Conservation (phyloP, 2,329 filamentous ascomycete genomes). For the Chaetoscypha palmicola region DNA sequence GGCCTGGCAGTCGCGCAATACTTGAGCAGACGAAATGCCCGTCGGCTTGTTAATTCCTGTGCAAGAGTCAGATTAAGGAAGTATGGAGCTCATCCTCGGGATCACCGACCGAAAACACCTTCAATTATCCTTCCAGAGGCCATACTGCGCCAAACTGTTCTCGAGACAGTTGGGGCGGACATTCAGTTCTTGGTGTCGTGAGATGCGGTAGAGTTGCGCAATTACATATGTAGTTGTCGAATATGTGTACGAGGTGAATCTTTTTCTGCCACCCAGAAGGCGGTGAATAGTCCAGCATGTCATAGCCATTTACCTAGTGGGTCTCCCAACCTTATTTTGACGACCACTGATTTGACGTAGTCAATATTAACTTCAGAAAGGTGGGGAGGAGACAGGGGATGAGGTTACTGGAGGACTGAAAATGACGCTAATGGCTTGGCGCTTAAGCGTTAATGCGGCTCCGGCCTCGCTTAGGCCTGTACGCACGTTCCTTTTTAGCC, state of each 20-base stretch:
- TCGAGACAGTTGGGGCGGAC: not conserved
- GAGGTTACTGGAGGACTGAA: too few species aligned
- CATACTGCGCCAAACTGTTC: slow-evolving; percentile 23
- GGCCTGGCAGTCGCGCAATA: slow-evolving; percentile 78
- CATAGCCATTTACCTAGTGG: too few species aligned
- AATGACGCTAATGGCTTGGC: too few species aligned
- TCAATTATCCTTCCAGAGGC: slow-evolving; percentile 44
- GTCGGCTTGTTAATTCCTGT: slow-evolving; percentile 88
- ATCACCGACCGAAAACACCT: slow-evolving; percentile 51
- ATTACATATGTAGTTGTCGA: not conserved
- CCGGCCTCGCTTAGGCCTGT: too few species aligned
- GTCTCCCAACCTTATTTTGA: too few species aligned
- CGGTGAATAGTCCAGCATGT: not conserved
- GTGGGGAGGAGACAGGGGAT: too few species aligned
- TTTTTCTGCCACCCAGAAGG: not conserved
- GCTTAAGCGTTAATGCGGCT: too few species aligned
- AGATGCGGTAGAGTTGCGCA: not conserved
- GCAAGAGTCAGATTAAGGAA: not conserved
- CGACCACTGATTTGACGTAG: too few species aligned
- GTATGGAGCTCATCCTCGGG: not conserved
- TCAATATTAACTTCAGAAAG: too few species aligned
- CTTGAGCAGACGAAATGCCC: slow-evolving; percentile 80
- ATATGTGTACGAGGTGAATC: not conserved
- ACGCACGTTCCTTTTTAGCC: too few species aligned
- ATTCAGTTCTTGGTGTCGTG: not conserved